Evolutionary conservation across 179 eudicot genomes (phyloP).

Genomic region (Spinacia oleracea): DNA sequence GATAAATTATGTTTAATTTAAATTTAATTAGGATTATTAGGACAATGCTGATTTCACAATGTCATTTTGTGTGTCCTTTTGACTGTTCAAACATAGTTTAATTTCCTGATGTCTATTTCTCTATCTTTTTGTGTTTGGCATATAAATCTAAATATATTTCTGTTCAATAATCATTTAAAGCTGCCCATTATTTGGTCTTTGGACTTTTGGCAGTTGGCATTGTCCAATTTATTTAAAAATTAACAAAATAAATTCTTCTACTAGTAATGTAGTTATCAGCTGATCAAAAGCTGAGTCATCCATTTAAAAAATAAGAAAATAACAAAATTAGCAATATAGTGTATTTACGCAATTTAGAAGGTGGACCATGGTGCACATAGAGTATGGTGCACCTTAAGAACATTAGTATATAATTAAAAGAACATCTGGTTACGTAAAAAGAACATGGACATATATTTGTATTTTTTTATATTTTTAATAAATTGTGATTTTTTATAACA

Average conservation of each 20-base stretch:
- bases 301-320: not conserved
- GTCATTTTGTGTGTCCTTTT: slow-evolving; percentile 12
- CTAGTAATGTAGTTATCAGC: slow-evolving; percentile 25
- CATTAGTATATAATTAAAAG: too few relatives aligned
- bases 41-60: slow-evolving; percentile 12
- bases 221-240: slow-evolving; percentile 22
- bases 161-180: slow-evolving; percentile 21
- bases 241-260: slow-evolving; percentile 5
- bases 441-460: too few relatives aligned
- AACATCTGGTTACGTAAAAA: too few relatives aligned
- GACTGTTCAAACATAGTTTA: slow-evolving; percentile 13
- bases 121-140: not conserved
- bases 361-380: too few relatives aligned
- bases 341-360: too few relatives aligned
- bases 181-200: slow-evolving; percentile 16
- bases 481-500: too few relatives aligned
- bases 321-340: not conserved
- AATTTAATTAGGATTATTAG: too few relatives aligned
- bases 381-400: too few relatives aligned
- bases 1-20: slow-evolving; percentile 5
- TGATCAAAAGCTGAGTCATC: slow-evolving; percentile 29
- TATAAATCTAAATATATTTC: not conserved
- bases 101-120: not conserved
- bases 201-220: slow-evolving; percentile 25
- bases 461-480: too few relatives aligned